These are phyloP conservation scores for Hypholoma fasciculare DNA, from an alignment of 768 basidiomycete genomes.

Conservation along the genomic window DNA sequence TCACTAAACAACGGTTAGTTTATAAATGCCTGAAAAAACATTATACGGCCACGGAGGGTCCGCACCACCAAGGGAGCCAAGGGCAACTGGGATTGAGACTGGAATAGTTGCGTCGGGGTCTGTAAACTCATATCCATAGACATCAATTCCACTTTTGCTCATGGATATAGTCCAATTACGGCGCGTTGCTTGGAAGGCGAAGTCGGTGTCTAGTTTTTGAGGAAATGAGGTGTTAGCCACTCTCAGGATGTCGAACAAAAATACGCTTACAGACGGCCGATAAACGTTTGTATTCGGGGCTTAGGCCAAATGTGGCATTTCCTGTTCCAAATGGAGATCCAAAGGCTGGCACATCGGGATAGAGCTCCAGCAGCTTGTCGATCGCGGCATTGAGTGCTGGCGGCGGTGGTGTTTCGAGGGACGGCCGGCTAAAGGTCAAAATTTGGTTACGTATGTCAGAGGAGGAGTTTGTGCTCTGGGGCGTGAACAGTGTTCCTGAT, in stretches of 20 bases:
- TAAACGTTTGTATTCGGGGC: constrained; percentile 24
- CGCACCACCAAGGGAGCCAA: constrained; percentile 27
- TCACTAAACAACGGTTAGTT: constrained; percentile 17
- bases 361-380: constrained; percentile 29
- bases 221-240: neutral
- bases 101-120: constrained; percentile 19
- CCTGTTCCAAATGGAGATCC: constrained; percentile 47
- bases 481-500: constrained; percentile 33
- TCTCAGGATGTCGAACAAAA: neutral
- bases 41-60: neutral
- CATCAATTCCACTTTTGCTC: constrained; percentile 24
- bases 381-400: constrained; percentile 13
- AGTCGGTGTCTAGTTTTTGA: constrained; percentile 22
- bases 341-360: constrained; percentile 36
- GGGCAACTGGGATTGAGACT: constrained; percentile 12
- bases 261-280: constrained; percentile 23
- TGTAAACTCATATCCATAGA: constrained; percentile 40
- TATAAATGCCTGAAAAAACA: neutral
- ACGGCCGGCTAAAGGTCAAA: constrained; percentile 22
- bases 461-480: constrained; percentile 18
- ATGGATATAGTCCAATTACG: constrained; percentile 4
- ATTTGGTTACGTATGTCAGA: constrained; percentile 23
- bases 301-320: constrained; percentile 38
- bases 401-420: constrained; percentile 14
- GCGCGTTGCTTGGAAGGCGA: constrained; percentile 14